Base-by-base conservation (phyloP, 2,329 filamentous ascomycete species). In the Colletotrichum gloeosporioides region DNA sequence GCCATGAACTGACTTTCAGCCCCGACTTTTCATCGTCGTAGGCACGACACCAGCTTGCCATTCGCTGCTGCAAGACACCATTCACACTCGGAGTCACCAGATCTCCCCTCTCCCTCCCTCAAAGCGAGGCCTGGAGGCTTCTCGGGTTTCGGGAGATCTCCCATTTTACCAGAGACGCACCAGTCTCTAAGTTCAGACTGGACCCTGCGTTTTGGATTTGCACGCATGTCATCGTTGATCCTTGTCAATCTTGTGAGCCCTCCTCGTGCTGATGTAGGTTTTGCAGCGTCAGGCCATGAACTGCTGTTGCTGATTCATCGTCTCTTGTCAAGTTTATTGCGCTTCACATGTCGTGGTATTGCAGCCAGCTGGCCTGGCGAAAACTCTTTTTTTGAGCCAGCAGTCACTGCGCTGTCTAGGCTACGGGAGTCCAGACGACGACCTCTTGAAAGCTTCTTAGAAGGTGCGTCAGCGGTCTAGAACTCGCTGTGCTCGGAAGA, bases 191-290 rank as follows among this genome's bases (percentile, higher is more conserved):
- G 39, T 34, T 39, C 57, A 57, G 32, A 64, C 64, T 76, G 70
- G 74, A 76, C 74, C 74, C 74, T 74, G 59, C 25, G 27, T 63
- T 49, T 63, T 39, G 18, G 13, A 68, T 55, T 67, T 31, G 62
- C 59, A 64, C 59, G 59, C 64, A 61, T 59, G 22, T 32, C 34
- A 31, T 62, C 22, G 39, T 53, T 53, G 64, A 69, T 65, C 49
- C 57, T 73, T 53, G 27, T 53, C 59, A 49, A 18, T 6, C 57
- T 31, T 36, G 34, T 16, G 22, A 18, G 32, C 29, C 44, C 12
- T 61, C 34, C 62, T 70, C 34, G 32, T 34, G 31, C n/a, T 59
- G n/a, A 61, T 59, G 62, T 53, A 53, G 34, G 25, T 57, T 34
- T 12, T n/a, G 9, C 39, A 27, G 34, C 32, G 18, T 69, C 64